phyloP scores from a whole-genome alignment of 1,139 yeast species.

The Yamadazyma epiphylla region DNA sequence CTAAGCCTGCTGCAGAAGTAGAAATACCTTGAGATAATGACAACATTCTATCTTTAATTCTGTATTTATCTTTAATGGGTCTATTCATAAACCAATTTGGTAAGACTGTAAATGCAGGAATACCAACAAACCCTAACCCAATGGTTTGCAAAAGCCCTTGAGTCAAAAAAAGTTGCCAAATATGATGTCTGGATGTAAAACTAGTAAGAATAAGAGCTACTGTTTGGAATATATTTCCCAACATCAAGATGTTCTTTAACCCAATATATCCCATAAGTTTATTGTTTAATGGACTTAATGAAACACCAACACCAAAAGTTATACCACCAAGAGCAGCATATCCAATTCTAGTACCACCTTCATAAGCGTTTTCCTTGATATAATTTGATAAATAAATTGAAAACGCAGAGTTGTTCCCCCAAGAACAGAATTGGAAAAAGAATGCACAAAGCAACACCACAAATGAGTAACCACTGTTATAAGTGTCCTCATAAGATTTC shows the following conservation, averaged over 20 bases:
- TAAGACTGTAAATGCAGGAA: constrained; percentile 39
- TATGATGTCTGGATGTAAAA: constrained; percentile 27
- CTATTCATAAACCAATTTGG: constrained; percentile 62
- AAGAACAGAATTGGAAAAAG: constrained; percentile 31
- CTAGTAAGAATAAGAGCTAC: constrained; percentile 45
- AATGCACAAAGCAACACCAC: constrained; percentile 29
- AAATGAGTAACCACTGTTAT: constrained; percentile 43
- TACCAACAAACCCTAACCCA: constrained; percentile 23
- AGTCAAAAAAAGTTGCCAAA: constrained; percentile 31
- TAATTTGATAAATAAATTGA: constrained; percentile 41
- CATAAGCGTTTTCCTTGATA: constrained; percentile 19
- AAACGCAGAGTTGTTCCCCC: constrained; percentile 44
- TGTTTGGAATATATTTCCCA: constrained; percentile 38
- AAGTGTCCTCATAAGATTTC: constrained; percentile 1
- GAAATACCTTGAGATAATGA: constrained; percentile 47
- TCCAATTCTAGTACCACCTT: constrained; percentile 16
- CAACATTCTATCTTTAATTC: constrained; percentile 47
- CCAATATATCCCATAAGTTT: constrained; percentile 27
- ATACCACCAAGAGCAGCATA: constrained; percentile 23
- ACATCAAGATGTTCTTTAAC: constrained; percentile 20
- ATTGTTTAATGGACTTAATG: constrained; percentile 25
- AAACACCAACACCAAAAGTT: constrained; percentile 15
- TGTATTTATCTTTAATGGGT: constrained; percentile 29
- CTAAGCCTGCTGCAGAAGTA: constrained; percentile 47
- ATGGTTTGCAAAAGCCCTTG: constrained; percentile 27